These are phyloP conservation scores for Termitomyces sp. DNA, from an alignment of 768 basidiomycete genomes.

Conservation along the genomic window DNA sequence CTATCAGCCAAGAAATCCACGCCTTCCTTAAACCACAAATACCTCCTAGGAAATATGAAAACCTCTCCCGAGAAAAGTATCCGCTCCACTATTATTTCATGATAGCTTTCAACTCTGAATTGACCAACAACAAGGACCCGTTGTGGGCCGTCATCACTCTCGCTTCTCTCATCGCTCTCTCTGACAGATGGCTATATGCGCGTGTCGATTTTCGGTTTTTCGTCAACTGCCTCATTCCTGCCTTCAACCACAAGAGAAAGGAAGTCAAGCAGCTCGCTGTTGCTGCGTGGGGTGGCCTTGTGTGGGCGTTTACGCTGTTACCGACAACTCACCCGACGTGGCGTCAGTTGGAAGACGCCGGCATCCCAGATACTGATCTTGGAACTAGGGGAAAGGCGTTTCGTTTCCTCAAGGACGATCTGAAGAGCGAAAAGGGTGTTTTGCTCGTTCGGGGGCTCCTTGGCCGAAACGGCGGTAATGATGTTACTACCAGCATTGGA, in stretches of 20 bases:
- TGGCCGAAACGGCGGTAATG: neutral
- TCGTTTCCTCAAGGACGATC: constrained; percentile 42
- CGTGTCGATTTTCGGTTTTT: constrained; percentile 35
- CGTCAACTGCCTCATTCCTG: constrained; percentile 28
- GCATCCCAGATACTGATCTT: constrained; percentile 16
- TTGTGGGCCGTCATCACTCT: constrained; percentile 43
- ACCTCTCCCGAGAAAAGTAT: constrained; percentile 3
- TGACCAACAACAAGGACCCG: constrained; percentile 25
- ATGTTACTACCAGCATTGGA: neutral
- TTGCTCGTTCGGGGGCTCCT: constrained; percentile 36
- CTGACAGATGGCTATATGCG: constrained; percentile 40
- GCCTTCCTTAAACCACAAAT: constrained; percentile 24
- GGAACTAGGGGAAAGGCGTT: constrained; percentile 31
- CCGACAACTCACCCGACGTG: constrained; percentile 11
- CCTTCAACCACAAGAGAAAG: constrained; percentile 30
- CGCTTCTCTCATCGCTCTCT: constrained; percentile 45
- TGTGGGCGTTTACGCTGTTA: constrained; percentile 48
- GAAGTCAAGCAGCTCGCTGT: constrained; percentile 35
- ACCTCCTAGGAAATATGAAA: neutral
- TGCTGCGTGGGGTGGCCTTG: constrained; percentile 49
- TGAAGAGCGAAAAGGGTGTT: constrained; percentile 39
- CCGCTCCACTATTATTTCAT: constrained; percentile 24
- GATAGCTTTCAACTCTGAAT: constrained; percentile 22
- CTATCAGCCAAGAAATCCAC: constrained; percentile 22
- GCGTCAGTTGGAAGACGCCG: constrained; percentile 21